Percentiles rank a stretch among this genome's conserved stretches.
phyloP scores from a whole-genome alignment of 1,284 basidiomycete species.

The Ganoderma leucocontextum region DNA sequence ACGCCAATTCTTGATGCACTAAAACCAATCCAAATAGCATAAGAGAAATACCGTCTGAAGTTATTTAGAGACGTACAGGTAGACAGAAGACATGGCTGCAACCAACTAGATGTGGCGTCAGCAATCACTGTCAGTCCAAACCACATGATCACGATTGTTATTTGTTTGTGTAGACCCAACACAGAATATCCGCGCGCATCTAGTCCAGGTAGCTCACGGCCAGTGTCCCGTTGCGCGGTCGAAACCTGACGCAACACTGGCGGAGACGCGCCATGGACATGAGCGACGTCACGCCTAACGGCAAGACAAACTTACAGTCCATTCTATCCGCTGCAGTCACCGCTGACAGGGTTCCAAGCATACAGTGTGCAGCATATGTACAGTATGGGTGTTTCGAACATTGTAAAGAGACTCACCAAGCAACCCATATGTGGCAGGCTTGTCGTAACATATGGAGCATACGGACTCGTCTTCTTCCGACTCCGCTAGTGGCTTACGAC shows the following conservation, averaged over 20 bases:
- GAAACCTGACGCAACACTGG: neutral
- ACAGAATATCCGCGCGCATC: neutral
- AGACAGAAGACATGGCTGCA: conserved; percentile 82
- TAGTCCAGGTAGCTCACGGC: neutral
- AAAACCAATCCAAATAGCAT: conserved; percentile 14
- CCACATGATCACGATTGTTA: conserved; percentile 29
- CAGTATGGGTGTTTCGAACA: neutral
- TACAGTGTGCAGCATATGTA: neutral
- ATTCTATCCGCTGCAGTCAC: neutral
- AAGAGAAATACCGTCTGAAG: neutral
- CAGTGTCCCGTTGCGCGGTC: neutral
- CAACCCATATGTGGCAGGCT: conserved; percentile 71
- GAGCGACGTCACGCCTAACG: neutral
- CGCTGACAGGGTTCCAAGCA: neutral
- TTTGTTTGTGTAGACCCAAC: neutral
- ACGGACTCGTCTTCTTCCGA: conserved; percentile 48
- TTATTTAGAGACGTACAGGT: conserved; percentile 48
- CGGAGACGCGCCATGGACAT: neutral
- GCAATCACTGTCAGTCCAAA: neutral
- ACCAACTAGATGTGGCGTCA: conserved; percentile 50
- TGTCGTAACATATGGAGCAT: conserved; percentile 79
- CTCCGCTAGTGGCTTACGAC: conserved; percentile 38
- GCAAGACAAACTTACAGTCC: neutral
- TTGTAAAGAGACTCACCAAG: conserved; percentile 51
- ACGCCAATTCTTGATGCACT: conserved; percentile 82